phyloP scores from a whole-genome alignment of 495 filamentous ascomycete genomes.

The Thermothielavioides terrestris region DNA sequence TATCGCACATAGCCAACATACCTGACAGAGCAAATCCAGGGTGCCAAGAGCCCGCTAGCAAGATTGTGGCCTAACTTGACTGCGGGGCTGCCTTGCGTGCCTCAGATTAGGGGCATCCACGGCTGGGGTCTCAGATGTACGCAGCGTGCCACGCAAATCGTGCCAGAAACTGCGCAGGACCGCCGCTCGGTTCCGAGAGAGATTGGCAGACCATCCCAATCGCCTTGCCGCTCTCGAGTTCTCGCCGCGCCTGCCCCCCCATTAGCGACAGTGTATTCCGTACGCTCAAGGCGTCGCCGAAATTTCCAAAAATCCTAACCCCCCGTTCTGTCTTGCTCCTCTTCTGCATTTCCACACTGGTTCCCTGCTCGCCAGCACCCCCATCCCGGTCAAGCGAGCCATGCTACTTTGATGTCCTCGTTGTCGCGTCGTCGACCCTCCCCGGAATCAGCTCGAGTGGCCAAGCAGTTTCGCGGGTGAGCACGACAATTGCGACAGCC shows the following conservation, averaged over 20 bases:
- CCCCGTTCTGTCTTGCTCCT: slow-evolving; percentile 19
- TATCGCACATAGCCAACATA: too few species aligned
- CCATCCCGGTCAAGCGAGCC: slow-evolving; percentile 20
- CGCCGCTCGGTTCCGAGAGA: slow-evolving; percentile 10
- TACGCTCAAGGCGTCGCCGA: slow-evolving; percentile 30
- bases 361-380: slow-evolving; percentile 19
- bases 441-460: slow-evolving; percentile 26
- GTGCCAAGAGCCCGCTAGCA: slow-evolving; percentile 22
- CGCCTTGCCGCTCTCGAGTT: slow-evolving; percentile 24
- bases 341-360: slow-evolving; percentile 19
- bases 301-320: slow-evolving; percentile 33
- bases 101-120: slow-evolving; percentile 17
- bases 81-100: slow-evolving; percentile 24
- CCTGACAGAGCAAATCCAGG: too few species aligned
- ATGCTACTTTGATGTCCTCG: slow-evolving; percentile 30
- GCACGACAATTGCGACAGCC: slow-evolving; percentile 23
- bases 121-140: slow-evolving; percentile 25
- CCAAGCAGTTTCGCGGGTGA: slow-evolving; percentile 20
- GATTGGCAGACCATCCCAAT: slow-evolving; percentile 26
- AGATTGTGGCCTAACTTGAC: slow-evolving; percentile 19
- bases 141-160: slow-evolving; percentile 14
- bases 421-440: slow-evolving; percentile 25
- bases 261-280: too few species aligned
- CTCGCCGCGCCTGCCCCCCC: slow-evolving; percentile 25
- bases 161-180: slow-evolving; percentile 26